Percentiles rank a stretch among this genome's conserved stretches.
Conservation (phyloP, 306 rosid species). For the Cyclanthera cordifolia region DNA sequence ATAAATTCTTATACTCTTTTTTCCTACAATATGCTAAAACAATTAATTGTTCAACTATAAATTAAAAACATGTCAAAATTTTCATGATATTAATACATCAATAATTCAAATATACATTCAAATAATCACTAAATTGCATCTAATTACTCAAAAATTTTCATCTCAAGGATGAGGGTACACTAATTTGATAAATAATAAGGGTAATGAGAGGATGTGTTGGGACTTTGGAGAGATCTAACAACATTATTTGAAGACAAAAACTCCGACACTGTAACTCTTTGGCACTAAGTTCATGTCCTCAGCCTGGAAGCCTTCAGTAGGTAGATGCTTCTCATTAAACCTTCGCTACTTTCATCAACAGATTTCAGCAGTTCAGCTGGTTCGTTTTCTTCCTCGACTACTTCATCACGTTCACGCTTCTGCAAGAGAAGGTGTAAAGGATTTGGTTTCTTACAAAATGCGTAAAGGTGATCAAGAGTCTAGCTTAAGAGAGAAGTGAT, state of each 20-base stretch:
- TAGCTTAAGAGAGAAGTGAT: no score
- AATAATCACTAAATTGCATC: not conserved
- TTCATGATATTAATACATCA: not conserved
- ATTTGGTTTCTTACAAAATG: no score
- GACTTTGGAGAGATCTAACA: not conserved
- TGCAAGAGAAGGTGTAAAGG: conserved; percentile 16
- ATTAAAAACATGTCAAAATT: not conserved
- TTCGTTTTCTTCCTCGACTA: conserved; percentile 28
- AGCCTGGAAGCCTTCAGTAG: conserved; percentile 56
- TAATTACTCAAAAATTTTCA: not conserved
- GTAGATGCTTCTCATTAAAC: conserved; percentile 56
- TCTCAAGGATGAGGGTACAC: not conserved
- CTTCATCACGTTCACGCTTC: conserved; percentile 68
- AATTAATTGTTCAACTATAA: not conserved
- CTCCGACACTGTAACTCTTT: no score
- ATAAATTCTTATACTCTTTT: no score
- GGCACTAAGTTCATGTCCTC: not conserved
- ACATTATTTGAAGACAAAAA: no score
- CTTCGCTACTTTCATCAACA: conserved; percentile 65
- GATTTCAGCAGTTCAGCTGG: conserved; percentile 44
- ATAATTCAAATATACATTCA: not conserved
- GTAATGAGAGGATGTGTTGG: not conserved
- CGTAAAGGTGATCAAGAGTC: no score
- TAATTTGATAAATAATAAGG: not conserved
- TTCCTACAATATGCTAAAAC: not conserved